These are phyloP conservation scores for Sordariomycetes sp. DNA, from an alignment of 2,329 filamentous ascomycete species.

Conservation along the genomic window DNA sequence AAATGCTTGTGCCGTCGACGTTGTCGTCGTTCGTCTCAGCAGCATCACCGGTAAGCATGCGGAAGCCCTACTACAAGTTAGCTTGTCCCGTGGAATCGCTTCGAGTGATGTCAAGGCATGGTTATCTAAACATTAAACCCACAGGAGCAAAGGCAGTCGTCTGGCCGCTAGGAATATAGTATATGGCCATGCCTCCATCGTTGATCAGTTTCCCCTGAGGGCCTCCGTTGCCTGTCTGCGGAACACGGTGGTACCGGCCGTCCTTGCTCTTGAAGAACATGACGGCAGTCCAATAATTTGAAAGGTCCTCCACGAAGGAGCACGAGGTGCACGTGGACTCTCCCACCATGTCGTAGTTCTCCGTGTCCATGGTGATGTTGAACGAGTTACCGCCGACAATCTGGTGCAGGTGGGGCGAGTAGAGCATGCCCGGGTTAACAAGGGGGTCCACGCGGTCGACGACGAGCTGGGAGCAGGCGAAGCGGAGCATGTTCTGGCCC, in stretches of 20 bases:
- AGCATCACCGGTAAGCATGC: constrained; percentile 29
- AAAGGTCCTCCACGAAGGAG: constrained; percentile 18
- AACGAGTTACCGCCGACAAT: constrained; percentile 33
- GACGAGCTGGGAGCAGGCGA: constrained; percentile 32
- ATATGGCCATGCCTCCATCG: constrained; percentile 28
- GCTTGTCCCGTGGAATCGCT: not conserved
- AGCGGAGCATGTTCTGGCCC: constrained; percentile 27
- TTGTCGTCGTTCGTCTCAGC: constrained; percentile 24
- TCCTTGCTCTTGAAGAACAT: constrained; percentile 18
- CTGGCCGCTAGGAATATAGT: constrained; percentile 25
- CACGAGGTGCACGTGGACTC: constrained; percentile 24
- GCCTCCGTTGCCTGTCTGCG: constrained; percentile 22
- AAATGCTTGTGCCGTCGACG: constrained; percentile 25
- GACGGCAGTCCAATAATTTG: constrained; percentile 20
- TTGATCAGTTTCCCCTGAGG: constrained; percentile 28
- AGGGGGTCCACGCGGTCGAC: constrained; percentile 31
- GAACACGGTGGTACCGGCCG: constrained; percentile 18
- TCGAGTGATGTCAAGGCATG: no score
- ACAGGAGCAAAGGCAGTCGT: constrained; percentile 28
- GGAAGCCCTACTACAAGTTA: constrained; percentile 22
- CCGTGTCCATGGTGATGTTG: constrained; percentile 26
- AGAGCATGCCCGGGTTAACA: constrained; percentile 28
- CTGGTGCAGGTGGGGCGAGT: constrained; percentile 32
- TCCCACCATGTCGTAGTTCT: constrained; percentile 10
- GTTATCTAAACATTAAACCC: not conserved